Evolutionary conservation across 345 rosid genomes (phyloP).

Genomic region (Pseudoturritis turrita): DNA sequence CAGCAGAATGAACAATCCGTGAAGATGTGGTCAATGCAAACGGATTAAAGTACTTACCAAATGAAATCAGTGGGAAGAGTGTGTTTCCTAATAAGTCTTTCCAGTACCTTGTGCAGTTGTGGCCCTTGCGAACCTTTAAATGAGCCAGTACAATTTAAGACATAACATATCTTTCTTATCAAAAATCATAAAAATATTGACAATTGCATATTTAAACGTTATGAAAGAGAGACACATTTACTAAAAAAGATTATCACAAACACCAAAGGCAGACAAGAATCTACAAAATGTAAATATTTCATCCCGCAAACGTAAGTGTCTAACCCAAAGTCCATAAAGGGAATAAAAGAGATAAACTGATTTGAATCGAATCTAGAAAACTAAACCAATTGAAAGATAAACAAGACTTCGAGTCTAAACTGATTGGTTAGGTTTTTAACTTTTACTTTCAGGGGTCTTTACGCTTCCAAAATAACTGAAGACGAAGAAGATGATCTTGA

Average conservation of each 20-base stretch:
- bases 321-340: neutral
- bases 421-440: too few species aligned
- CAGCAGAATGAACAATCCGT: too few species aligned
- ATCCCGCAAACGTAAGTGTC: too few species aligned
- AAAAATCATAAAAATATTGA: neutral
- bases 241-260: neutral
- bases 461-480: too few species aligned
- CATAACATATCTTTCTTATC: too few species aligned
- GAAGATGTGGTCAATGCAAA: neutral
- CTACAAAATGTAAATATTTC: too few species aligned
- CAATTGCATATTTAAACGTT: neutral
- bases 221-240: neutral
- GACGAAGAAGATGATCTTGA: too few species aligned
- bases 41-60: constrained; percentile 40
- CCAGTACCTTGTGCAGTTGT: constrained; percentile 76
- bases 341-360: neutral
- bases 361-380: neutral
- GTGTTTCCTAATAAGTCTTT: constrained; percentile 83
- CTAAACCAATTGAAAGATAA: neutral
- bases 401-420: neutral
- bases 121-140: constrained; percentile 83
- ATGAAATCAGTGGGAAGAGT: constrained; percentile 94
- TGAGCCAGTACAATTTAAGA: too few species aligned
- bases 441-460: too few species aligned
- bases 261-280: neutral